These are phyloP conservation scores for Colletotrichum siamense DNA, from an alignment of 2,329 filamentous ascomycete genomes.

Conservation along the genomic window DNA sequence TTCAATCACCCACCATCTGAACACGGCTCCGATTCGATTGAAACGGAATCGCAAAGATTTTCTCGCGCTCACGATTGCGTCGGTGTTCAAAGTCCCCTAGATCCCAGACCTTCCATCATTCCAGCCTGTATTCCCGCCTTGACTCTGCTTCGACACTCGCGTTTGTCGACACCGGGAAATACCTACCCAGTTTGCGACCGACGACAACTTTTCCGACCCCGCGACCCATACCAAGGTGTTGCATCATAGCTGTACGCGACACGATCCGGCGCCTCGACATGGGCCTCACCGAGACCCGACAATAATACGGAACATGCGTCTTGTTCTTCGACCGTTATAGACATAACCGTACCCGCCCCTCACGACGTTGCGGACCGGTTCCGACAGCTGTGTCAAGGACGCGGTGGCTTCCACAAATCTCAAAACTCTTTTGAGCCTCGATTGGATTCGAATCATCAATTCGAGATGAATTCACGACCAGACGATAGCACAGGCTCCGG, in stretches of 20 bases:
- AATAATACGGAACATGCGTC: slow-evolving; percentile 6
- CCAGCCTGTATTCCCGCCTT: background rate
- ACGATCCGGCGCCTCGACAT: background rate
- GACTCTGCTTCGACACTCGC: background rate
- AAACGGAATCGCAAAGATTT: background rate
- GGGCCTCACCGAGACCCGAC: background rate
- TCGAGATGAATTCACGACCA: slow-evolving; percentile 15
- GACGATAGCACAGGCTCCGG: background rate
- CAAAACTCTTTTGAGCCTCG: background rate
- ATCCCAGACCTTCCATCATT: background rate
- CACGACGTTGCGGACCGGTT: background rate
- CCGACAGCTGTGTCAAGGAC: background rate
- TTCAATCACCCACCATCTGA: background rate
- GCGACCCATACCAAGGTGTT: background rate
- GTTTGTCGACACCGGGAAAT: background rate
- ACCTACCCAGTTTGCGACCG: background rate
- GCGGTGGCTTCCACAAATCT: background rate
- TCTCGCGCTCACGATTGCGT: background rate
- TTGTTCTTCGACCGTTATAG: background rate
- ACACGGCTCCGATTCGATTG: background rate
- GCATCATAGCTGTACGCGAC: background rate
- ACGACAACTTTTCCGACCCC: background rate
- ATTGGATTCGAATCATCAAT: background rate
- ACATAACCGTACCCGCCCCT: background rate
- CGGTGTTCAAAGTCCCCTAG: background rate